Evolutionary conservation across 2,329 filamentous ascomycete genomes (phyloP), one percentile per base, ranked within the genome.

Genomic region (Cyphellophora attinorum): DNA sequence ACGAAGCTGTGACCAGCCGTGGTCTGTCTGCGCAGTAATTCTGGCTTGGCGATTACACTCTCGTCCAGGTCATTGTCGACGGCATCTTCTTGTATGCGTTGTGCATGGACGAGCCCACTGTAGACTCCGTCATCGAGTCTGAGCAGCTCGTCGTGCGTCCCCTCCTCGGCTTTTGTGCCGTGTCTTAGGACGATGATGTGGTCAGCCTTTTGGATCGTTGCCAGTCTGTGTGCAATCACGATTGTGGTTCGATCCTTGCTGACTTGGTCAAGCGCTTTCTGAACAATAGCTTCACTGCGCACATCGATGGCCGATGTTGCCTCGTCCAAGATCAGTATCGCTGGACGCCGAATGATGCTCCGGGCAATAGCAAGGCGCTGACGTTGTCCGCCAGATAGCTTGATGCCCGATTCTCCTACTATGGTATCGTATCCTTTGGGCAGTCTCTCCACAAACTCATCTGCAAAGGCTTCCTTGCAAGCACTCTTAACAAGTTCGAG

Each of bases 361-460:
- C 81, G 67, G 0, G 81, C 81, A 41, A 86, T 85, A 2, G 82
- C 79, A 15, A 93, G 70, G 4, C 85, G 74, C 54, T 93, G 85
- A n/a, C 83, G 74, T 54, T 93, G 85, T 1, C 85, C 85, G n/a
- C 84, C 81, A 8, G 80, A 85, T 1, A 93, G 62, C 52, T 83
- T 85, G 31, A 81, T 79, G 4, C 85, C 85, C 17, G 72, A 72
- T 51, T 89, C 83, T 1, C 85, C 85, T 1, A 91, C 83, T 6
- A 72, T 58, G 0, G 84, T 85, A 4, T 80, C 69, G 50, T 88
- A 88, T 2, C 76, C 74, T 62, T 82, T 23, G 4, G 79, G 79
- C 3, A 84, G 60, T 13, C 68, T 68, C 30, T 72, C 65, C 37
- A 84, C 77, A 47, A 80, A 83, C 39, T 81, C 78, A 44, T 80